Evolutionary conservation across 2,329 filamentous ascomycete genomes (phyloP), one percentile per base, ranked within the genome.

Genomic region (Fusarium sp.): DNA sequence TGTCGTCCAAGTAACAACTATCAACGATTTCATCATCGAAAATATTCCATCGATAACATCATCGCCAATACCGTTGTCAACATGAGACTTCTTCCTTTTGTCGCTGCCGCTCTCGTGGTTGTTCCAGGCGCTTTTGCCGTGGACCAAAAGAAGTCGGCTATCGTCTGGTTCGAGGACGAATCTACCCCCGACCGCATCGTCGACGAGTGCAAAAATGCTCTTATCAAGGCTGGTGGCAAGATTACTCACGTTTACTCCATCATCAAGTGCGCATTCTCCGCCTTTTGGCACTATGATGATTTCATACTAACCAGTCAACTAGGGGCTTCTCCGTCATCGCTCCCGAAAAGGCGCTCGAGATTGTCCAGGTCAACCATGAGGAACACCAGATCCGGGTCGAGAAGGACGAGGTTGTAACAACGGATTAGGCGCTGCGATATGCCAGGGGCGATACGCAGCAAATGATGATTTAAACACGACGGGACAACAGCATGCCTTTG

Each of bases 241-340:
- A 93, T 97, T 72, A 96, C 91, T 21, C 93, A 96, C 80, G 87
- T 90, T 74, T 96, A 93, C 78, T 80, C 81, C 45, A 76, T 89
- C 58, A 87, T 90, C 78, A 87, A 88, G 90, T 93, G 85, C 76
- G 89, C 40, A 23, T 18, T 18, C 46, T 39, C 40, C 43, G 40
- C 27, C 42, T 21, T 42, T 45, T 46, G 18, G 18, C 40, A 6
- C 42, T 42, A 36, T 49, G 15, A 40, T 48, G 29, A 43, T 46
- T 42, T 27, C 33, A 46, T 53, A 45, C 74, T 81, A 68, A 80
- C 54, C 18, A 36, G 17, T 17, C 17, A 20, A 18, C 29, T 63
- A 96, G 92, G 81, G 93, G 90, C 45, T 96, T 96, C 76, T 88
- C 92, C 31, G 91, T 90, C 50, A 88, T 90, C 66, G 90, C 90